Conservation (phyloP, 2,329 filamentous ascomycete genomes). For the Truncatella angustata region DNA sequence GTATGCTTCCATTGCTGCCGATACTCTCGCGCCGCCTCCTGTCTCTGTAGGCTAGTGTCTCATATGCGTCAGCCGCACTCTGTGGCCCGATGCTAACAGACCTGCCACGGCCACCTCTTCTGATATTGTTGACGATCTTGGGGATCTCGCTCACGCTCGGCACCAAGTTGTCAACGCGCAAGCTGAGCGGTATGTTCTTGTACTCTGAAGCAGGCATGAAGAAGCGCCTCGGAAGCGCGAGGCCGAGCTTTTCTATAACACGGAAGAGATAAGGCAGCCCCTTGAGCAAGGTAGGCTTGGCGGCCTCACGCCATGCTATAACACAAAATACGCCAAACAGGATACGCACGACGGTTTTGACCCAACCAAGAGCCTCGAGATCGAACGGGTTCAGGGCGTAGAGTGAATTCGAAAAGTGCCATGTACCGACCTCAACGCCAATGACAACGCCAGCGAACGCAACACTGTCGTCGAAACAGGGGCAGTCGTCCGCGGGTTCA, state of each 20-base stretch:
- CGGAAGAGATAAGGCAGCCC: constrained; percentile 84
- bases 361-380: constrained; percentile 64
- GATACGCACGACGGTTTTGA: constrained; percentile 64
- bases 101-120: constrained; percentile 72
- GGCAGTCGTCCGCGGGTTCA: constrained; percentile 94
- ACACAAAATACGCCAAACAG: constrained; percentile 78
- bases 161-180: constrained; percentile 78
- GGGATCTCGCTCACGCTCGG: constrained; percentile 87
- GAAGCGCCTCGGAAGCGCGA: constrained; percentile 82
- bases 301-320: constrained; percentile 85
- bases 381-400: constrained; percentile 56
- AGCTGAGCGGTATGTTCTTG: constrained; percentile 71
- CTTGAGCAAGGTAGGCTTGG: constrained; percentile 80
- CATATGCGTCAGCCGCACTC: constrained; percentile 93
- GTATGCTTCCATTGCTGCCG: constrained; percentile 47
- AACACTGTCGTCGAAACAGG: constrained; percentile 94
- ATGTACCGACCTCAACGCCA: constrained; percentile 77
- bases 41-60: constrained; percentile 89
- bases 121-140: constrained; percentile 75
- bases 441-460: constrained; percentile 89
- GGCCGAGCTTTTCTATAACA: constrained; percentile 73
- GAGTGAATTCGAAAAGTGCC: constrained; percentile 69
- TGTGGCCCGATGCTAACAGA: constrained; percentile 91
- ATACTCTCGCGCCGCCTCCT: constrained; percentile 54
- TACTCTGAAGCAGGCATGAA: constrained; percentile 92